Evolutionary conservation across 306 rosid species (phyloP), one percentile per base, ranked within the genome.

Genomic region (Lagenaria siceraria): DNA sequence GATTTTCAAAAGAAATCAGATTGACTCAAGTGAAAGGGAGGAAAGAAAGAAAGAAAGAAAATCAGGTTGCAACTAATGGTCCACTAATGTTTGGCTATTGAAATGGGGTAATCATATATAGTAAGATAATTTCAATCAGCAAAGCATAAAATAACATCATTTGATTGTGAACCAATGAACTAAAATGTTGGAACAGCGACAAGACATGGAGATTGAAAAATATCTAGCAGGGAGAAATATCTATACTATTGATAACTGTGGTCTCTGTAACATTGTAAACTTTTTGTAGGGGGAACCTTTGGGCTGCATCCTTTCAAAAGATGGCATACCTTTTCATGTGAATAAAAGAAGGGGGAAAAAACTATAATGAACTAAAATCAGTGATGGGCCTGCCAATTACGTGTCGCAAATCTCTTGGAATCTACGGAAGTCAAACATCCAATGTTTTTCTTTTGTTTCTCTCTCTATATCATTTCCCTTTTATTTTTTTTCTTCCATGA

Each of bases 191-290:
- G 55, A 56, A 56, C 12, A 76, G 69, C 38, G 40, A 46, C 38
- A 48, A 10, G 59, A 72, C 59, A 27, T 8, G 24, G 69, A 38
- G 40, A 35, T 38, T 36, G 7, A 75, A 75, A 58, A 75, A 58
- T 8, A 31, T 66, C 48, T 35, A 19, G 48, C 27, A 36, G 31
- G 52, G 78, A 25, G 24, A 56, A 33, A 35, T 74, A 40, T 63
- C 72, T 64, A 64, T 75, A 76, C 79, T 76, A 76, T 76, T 76
- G 55, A 76, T 76, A 56, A 56, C 69, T 76, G 79, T 56, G 79
- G 55, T 76, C 52, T 76, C 54, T 76, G 69, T 76, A 58, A 54
- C 79, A 36, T 76, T 38, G 68, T 58, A 59, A 56, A 58, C 69
- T 58, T 58, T 73, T 25, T 76, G 46, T 29, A 29, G 24, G 58